These are phyloP conservation scores for Phytophthora palmivora DNA, from an alignment of 352 stramenopile genomes.

Conservation along the genomic window DNA sequence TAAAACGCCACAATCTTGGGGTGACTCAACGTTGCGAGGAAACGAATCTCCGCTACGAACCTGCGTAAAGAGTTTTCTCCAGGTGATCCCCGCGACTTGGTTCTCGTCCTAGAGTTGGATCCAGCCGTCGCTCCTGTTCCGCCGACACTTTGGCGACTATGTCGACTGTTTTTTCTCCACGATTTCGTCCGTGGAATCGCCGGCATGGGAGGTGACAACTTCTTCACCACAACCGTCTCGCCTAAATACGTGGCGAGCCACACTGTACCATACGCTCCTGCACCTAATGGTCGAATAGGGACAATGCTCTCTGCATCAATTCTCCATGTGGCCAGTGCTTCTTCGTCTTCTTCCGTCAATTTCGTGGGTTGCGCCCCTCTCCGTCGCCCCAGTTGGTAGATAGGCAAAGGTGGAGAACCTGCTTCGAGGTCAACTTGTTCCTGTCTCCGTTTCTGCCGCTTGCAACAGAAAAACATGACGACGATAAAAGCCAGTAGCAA, in stretches of 20 bases:
- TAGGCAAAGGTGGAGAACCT: not conserved
- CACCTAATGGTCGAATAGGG: slow-evolving; percentile 43
- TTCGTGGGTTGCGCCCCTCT: not conserved
- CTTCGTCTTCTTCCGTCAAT: slow-evolving; percentile 49
- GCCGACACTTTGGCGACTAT: slow-evolving; percentile 24
- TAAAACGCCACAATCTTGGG: slow-evolving; percentile 84
- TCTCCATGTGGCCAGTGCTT: slow-evolving; percentile 55
- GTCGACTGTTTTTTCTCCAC: slow-evolving; percentile 36
- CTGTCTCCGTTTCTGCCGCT: slow-evolving; percentile 12
- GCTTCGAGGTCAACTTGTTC: slow-evolving; percentile 13
- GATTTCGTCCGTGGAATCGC: slow-evolving; percentile 36
- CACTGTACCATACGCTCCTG: slow-evolving; percentile 53
- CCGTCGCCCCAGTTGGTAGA: slow-evolving; percentile 17
- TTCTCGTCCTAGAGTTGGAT: slow-evolving; percentile 24
- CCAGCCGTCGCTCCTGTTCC: slow-evolving; percentile 13
- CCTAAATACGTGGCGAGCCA: slow-evolving; percentile 61
- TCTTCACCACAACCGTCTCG: slow-evolving; percentile 61
- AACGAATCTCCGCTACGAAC: slow-evolving; percentile 78
- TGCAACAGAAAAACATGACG: slow-evolving; percentile 38
- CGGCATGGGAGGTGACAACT: slow-evolving; percentile 46
- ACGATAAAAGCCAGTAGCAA: slow-evolving; percentile 28
- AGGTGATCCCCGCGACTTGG: slow-evolving; percentile 26
- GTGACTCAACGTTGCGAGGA: slow-evolving; percentile 67
- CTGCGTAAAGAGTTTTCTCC: slow-evolving; percentile 22
- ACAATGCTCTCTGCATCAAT: slow-evolving; percentile 50